Evolutionary conservation across 345 rosid species (phyloP), one percentile per base, ranked within the genome.

Genomic region (Limnanthes douglasii): DNA sequence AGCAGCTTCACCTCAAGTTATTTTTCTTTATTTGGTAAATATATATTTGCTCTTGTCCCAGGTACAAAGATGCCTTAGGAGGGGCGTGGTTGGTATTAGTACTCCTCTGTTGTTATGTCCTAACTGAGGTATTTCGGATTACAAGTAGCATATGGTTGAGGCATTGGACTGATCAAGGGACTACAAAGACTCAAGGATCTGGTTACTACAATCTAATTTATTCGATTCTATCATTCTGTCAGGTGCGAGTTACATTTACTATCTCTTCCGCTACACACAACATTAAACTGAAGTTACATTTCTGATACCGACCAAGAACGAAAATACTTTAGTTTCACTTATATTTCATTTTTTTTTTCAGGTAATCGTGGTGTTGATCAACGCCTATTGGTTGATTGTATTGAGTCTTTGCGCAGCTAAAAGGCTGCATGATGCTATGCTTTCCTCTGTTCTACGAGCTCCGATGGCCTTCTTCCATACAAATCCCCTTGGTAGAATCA

Each of bases 381-480:
- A 90, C 60, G 84, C 96, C 8, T 90, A 72, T 59, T 84, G 94
- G 96, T 54, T 90, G 64, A 70, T 90, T 53, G 61, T 73, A 41
- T 65, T 80, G 38, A 90, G 98, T 60, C 71, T 90, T 8, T 65
- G 70, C 60, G 98, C 98, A 10, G 94, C 98, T 23, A 90, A 31
- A 57, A 80, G 60, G 62, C 47, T 90, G 75, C 98, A 84, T 37
- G 75, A 90, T 43, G 88, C 94, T 38, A 84, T 90, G 93, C 98
- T 90, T 50, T 47, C 48, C 35, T 66, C 98, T 42, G 80, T 90
- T 40, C 56, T 90, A 51, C 72, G 98, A 66, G 98, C 96, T 51
- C 98, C 98, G 21, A 80, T 90, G 96, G 73, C 71, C 41, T 90
- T 90, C 64, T 90, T 90, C 62, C 96, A 84, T 41, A 90, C 98